Evolutionary conservation across 2,329 filamentous ascomycete species (phyloP), one percentile per base, ranked within the genome.

Genomic region (Colletotrichum sp.): DNA sequence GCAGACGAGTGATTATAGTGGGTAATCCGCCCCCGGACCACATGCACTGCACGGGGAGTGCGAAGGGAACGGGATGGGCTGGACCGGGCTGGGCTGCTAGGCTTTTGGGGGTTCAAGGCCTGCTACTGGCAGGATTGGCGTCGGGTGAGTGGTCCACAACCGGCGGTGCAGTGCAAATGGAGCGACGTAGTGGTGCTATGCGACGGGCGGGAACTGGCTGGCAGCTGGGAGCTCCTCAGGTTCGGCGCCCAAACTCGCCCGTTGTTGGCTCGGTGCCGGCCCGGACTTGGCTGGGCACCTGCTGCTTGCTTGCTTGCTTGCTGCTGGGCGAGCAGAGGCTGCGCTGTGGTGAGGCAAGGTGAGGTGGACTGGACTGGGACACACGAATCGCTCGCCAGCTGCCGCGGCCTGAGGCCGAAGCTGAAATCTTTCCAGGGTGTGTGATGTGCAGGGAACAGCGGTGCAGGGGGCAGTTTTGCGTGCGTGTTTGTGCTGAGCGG

Each of bases 1-100:
- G 74, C 74, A 74, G 71, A 69, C 71, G 71, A 76, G 55, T 52
- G 71, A 67, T 74, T 74, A 55, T 60, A 71, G 71, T 76, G 71
- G 71, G 74, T 70, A 71, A 71, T 61, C 52, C 65, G 55, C 74
- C 71, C 71, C 74, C 71, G 65, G 65, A 76, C 74, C 71, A 76
- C 65, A 69, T 63, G 71, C 71, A 63, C 64, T 76, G 71, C 71
- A 74, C 74, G 66, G 71, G 66, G 52, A 75, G 74, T 55, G 65
- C 65, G 61, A 76, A 61, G 65, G 74, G 64, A 64, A 70, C 24
- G 60, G 28, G 61, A 68, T 68, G 73, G 73, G 69, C 69, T 75
- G 71, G 71, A 75, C 66, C 73, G 73, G 73, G 73, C 30, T 68
- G 43, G 70, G 71, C 55, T 60, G 65, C 71, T 73, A 59, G 65